Conservation (phyloP, 108 stramenopile genomes). For the Cyclotella sp. region DNA sequence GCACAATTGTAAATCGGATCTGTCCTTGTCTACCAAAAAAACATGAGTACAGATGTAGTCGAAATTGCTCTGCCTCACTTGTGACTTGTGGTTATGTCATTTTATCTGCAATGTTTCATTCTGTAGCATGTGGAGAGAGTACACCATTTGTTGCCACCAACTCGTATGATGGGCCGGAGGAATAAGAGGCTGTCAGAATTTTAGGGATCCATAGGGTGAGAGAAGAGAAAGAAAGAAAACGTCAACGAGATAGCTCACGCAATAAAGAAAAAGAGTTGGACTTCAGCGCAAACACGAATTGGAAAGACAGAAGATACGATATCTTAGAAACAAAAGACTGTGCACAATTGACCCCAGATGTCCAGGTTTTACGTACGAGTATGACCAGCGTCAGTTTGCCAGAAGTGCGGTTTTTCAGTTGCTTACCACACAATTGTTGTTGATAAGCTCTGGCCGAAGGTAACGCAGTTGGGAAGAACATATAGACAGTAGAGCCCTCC, state of each 20-base stretch:
- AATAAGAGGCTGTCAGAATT: slow-evolving; percentile 52
- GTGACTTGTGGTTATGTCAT: background rate
- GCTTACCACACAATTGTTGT: slow-evolving; percentile 51
- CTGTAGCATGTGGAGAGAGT: slow-evolving; percentile 71
- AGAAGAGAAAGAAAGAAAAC: slow-evolving; percentile 48
- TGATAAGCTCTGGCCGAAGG: slow-evolving; percentile 17
- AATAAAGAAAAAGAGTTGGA: slow-evolving; percentile 30
- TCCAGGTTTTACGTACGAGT: slow-evolving; percentile 47
- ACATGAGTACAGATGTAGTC: slow-evolving; percentile 4
- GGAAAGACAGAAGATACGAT: slow-evolving; percentile 43
- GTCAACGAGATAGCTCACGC: slow-evolving; percentile 35
- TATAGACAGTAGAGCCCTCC: background rate
- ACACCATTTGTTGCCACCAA: slow-evolving; percentile 74
- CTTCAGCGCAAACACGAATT: slow-evolving; percentile 18
- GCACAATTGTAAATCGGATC: slow-evolving; percentile 73
- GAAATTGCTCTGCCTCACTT: background rate
- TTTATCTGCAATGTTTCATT: slow-evolving; percentile 17
- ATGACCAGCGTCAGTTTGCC: slow-evolving; percentile 40
- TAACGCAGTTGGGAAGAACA: background rate
- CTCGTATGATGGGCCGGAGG: slow-evolving; percentile 72
- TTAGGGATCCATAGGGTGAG: slow-evolving; percentile 52
- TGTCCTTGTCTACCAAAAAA: slow-evolving; percentile 67
- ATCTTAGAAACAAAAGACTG: slow-evolving; percentile 47
- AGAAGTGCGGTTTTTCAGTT: slow-evolving; percentile 45
- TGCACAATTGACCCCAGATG: slow-evolving; percentile 48